phyloP scores from a whole-genome alignment of 108 stramenopile genomes.

The Conticribra guillardii region DNA sequence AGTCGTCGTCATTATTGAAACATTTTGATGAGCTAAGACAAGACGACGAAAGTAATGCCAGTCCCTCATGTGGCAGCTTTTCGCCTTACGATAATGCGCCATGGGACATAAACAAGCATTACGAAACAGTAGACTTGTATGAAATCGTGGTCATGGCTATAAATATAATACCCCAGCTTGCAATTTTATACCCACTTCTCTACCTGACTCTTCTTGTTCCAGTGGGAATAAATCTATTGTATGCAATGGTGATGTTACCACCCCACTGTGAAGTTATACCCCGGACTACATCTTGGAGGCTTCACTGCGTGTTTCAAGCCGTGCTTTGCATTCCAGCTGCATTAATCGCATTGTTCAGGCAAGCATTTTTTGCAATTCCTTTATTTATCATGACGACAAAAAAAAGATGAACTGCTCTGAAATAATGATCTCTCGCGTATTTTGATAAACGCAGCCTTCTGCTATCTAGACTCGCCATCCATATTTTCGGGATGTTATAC shows the following conservation, averaged over 20 bases:
- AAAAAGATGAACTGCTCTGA: too few relatives aligned
- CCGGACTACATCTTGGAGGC: background rate
- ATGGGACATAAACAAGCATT: constrained; percentile 8
- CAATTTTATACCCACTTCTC: constrained; percentile 1
- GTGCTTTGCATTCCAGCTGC: constrained; percentile 7
- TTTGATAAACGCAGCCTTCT: too few relatives aligned
- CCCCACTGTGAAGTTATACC: background rate
- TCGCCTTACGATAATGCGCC: background rate
- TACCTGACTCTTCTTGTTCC: background rate
- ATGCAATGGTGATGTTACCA: background rate
- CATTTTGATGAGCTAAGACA: constrained; percentile 2
- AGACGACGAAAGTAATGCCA: constrained; percentile 1
- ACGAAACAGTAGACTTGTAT: constrained; percentile 5
- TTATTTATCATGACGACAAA: too few relatives aligned
- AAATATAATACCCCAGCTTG: constrained; percentile 1
- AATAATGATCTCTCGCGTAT: too few relatives aligned
- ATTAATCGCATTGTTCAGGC: background rate
- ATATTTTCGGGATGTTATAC: constrained; percentile 5
- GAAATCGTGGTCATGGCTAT: background rate
- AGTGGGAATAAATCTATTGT: constrained; percentile 1
- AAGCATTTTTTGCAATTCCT: too few relatives aligned
- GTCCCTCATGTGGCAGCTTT: too few relatives aligned
- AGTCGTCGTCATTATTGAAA: background rate
- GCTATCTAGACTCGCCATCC: constrained; percentile 9
- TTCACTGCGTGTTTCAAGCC: background rate